phyloP scores from a whole-genome alignment of 2,329 filamentous ascomycete genomes.

The Huntiella omanensis region DNA sequence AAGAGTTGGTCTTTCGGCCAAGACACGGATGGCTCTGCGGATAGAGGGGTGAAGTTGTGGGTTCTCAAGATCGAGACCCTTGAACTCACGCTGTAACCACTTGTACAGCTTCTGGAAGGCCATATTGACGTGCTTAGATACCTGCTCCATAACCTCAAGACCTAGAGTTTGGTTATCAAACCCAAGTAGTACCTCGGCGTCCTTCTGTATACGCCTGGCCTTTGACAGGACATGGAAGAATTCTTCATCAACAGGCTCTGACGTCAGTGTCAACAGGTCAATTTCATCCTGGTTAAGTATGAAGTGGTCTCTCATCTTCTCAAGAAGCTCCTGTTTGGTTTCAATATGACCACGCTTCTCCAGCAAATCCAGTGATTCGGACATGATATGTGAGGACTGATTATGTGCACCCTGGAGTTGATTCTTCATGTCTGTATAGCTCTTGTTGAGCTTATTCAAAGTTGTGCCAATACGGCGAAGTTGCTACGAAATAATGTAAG shows the following conservation, averaged over 20 bases:
- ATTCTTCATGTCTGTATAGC: slow-evolving; percentile 60
- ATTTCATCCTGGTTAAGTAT: slow-evolving; percentile 66
- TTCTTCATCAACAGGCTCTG: slow-evolving; percentile 64
- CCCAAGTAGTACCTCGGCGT: slow-evolving; percentile 76
- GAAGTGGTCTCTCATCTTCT: slow-evolving; percentile 66
- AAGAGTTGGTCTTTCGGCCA: slow-evolving; percentile 73
- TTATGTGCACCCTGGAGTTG: slow-evolving; percentile 58
- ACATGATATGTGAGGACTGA: slow-evolving; percentile 54
- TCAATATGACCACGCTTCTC: slow-evolving; percentile 55
- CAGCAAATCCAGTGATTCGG: slow-evolving; percentile 58
- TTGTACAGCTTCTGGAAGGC: slow-evolving; percentile 92
- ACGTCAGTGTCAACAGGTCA: slow-evolving; percentile 53
- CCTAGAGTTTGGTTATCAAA: slow-evolving; percentile 79
- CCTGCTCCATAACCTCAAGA: slow-evolving; percentile 79
- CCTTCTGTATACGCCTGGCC: slow-evolving; percentile 71
- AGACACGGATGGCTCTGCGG: slow-evolving; percentile 61
- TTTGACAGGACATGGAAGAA: slow-evolving; percentile 66
- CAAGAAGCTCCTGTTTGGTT: slow-evolving; percentile 59
- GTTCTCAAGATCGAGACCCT: slow-evolving; percentile 78
- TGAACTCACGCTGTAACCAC: slow-evolving; percentile 90
- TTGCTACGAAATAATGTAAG: slow-evolving; percentile 38
- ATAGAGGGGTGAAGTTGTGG: slow-evolving; percentile 79
- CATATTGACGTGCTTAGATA: slow-evolving; percentile 65
- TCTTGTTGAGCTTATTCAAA: slow-evolving; percentile 59
- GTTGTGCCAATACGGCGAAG: slow-evolving; percentile 64